Percentiles rank a stretch among this genome's conserved stretches.
Evolutionary conservation across 768 basidiomycete species (phyloP).

Genomic region (Termitomyces sp.): DNA sequence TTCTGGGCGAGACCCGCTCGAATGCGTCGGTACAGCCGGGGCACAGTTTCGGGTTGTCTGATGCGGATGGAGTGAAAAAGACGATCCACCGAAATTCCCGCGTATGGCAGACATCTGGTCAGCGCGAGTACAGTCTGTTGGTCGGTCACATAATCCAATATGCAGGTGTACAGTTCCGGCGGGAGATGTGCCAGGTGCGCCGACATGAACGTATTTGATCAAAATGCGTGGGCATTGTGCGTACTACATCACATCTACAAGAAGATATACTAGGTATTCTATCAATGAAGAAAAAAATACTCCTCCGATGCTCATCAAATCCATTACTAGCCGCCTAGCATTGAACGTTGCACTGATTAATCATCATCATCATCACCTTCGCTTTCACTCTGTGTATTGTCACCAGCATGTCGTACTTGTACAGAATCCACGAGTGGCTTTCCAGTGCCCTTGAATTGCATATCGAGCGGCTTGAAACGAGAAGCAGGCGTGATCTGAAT

Average conservation of each 20-base stretch:
- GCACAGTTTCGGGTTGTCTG: conserved; percentile 45
- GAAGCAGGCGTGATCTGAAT: too few relatives aligned
- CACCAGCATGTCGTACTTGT: neutral
- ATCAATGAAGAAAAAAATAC: too few relatives aligned
- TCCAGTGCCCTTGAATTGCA: neutral
- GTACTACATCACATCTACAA: too few relatives aligned
- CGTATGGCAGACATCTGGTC: conserved; percentile 57
- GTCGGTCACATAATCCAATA: neutral
- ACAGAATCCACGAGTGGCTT: neutral
- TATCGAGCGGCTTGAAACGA: too few relatives aligned
- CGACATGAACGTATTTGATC: conserved; percentile 1
- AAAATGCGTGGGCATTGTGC: too few relatives aligned
- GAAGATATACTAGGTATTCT: too few relatives aligned
- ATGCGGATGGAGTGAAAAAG: conserved; percentile 62
- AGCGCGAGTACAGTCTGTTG: conserved; percentile 59
- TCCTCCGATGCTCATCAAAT: too few relatives aligned
- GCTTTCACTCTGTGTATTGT: too few relatives aligned
- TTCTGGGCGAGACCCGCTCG: conserved; percentile 23
- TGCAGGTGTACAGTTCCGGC: conserved; percentile 18
- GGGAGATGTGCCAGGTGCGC: conserved; percentile 7
- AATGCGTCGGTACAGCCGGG: conserved; percentile 55
- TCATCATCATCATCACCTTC: too few relatives aligned
- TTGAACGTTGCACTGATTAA: too few relatives aligned
- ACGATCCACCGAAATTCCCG: conserved; percentile 51
- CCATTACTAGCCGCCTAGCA: too few relatives aligned